Evolutionary conservation across 768 basidiomycete genomes (phyloP), one percentile per base, ranked within the genome.

Genomic region (Phaffia australis): DNA sequence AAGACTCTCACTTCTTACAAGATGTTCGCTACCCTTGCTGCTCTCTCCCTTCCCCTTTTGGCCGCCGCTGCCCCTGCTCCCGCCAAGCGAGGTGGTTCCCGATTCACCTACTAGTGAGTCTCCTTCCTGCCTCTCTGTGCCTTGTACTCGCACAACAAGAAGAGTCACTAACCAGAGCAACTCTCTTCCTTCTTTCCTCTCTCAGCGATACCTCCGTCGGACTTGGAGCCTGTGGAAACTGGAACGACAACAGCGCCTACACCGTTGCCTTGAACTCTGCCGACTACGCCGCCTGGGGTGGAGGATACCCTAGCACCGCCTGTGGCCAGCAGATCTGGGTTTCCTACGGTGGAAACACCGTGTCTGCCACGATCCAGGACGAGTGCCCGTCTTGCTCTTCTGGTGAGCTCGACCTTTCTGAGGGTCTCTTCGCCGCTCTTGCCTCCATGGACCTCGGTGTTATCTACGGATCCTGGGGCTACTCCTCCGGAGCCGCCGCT

Each of bases 341-440:
- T 46, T 19, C 18, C 19, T 21, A 11, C 23, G 9, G 23, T 3
- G 59, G 46, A 16, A 32, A 9, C 23, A 18, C 18, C 25, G 27
- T 56, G 56, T 18, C 25, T 25, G 18, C 23, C 27, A 7, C 30
- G 1, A 49, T 60, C 23, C n/a, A 23, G n/a, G 59, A 60, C 46
- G 59, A 60, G 59, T 60, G 59, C 47, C 59, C 59, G 19, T 25
- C 59, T 7, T 60, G 59, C 59, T 49, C 59, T 16, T 46, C 47
- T 46, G 59, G 59, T 18, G 59, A 49, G 15, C 23, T 60, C 42
- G 59, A 60, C 59, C 59, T 60, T 29, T 60, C 59, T 21, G 18
- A 25, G 19, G 59, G 59, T 23, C 46, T 48, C 59, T 60, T 60
- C 59, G 14, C 1, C 4, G 25, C 47, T 25, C 25, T 60, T 1